Percentiles rank a stretch among this genome's conserved stretches.
Conservation (phyloP, 2,329 filamentous ascomycete genomes). For the Penicillium capsulatum region DNA sequence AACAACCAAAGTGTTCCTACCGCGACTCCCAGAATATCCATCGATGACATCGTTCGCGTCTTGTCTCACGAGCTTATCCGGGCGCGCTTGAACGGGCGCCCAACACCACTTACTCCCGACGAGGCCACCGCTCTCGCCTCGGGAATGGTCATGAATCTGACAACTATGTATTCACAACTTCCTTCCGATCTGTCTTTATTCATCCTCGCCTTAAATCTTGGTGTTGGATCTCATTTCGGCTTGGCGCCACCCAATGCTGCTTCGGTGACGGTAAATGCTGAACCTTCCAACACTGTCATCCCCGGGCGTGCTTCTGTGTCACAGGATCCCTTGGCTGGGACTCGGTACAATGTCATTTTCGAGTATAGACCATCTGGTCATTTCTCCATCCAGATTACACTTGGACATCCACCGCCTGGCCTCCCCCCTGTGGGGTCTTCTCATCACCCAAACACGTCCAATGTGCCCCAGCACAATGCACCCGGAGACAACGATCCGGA, state of each 20-base stretch:
- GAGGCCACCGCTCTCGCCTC: slow-evolving; percentile 33
- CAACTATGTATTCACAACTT: slow-evolving; percentile 26
- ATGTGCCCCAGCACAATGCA: slow-evolving; percentile 14
- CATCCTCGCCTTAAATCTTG: slow-evolving; percentile 35
- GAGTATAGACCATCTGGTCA: slow-evolving; percentile 25
- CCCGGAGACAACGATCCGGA: slow-evolving; percentile 15
- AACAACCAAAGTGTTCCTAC: slow-evolving; percentile 7
- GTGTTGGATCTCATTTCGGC: slow-evolving; percentile 36
- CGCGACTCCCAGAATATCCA: slow-evolving; percentile 16
- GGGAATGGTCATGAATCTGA: slow-evolving; percentile 30
- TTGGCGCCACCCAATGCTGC: slow-evolving; percentile 22
- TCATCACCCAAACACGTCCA: slow-evolving; percentile 7
- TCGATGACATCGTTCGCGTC: slow-evolving; percentile 31
- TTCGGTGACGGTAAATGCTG: slow-evolving; percentile 27
- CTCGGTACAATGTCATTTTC: slow-evolving; percentile 24
- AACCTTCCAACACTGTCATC: slow-evolving; percentile 6
- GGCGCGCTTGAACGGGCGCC: slow-evolving; percentile 28
- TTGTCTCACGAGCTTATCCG: slow-evolving; percentile 32
- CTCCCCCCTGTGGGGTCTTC: slow-evolving; percentile 3
- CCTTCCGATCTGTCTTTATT: slow-evolving; percentile 22
- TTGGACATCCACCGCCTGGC: slow-evolving; percentile 17
- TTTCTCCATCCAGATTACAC: slow-evolving; percentile 27
- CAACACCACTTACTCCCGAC: slow-evolving; percentile 24
- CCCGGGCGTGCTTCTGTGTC: slow-evolving; percentile 2
- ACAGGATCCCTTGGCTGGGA: slow-evolving; percentile 11